Conservation (phyloP, 768 basidiomycete species). For the Sarcodon aspratus region DNA sequence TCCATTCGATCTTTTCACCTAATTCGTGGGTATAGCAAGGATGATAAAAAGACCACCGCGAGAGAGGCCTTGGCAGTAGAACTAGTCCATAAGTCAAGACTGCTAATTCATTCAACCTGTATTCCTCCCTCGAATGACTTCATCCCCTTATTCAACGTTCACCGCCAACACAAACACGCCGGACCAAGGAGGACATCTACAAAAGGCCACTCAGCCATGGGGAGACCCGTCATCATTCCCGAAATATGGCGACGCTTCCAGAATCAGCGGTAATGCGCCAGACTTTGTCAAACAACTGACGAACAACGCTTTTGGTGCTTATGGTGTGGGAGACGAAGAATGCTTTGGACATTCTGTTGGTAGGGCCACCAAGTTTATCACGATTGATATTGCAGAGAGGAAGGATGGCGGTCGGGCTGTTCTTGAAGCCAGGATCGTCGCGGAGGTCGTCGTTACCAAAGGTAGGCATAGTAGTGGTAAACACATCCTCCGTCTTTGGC, state of each 20-base stretch:
- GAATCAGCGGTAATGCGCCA: slow-evolving; percentile 53
- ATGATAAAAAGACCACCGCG: too few relatives aligned
- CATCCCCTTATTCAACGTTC: too few relatives aligned
- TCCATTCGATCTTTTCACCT: too few relatives aligned
- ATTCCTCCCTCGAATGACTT: too few relatives aligned
- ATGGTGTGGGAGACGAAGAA: slow-evolving; percentile 56
- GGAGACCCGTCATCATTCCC: slow-evolving; percentile 55
- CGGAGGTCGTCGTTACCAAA: slow-evolving; percentile 53
- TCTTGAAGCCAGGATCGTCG: slow-evolving; percentile 48
- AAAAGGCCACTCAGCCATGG: slow-evolving; percentile 24
- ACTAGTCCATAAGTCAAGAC: too few relatives aligned
- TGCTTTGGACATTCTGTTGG: slow-evolving; percentile 55
- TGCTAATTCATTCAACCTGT: too few relatives aligned
- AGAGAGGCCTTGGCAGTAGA: too few relatives aligned
- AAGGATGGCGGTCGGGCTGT: slow-evolving; percentile 17
- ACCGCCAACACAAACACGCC: too few relatives aligned
- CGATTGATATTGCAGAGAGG: slow-evolving; percentile 41
- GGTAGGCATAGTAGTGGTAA: slow-evolving; percentile 29
- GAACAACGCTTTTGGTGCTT: slow-evolving; percentile 55
- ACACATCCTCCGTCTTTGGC: not conserved
- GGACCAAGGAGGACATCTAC: too few relatives aligned
- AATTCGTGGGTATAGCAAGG: too few relatives aligned
- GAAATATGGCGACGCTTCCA: slow-evolving; percentile 41
- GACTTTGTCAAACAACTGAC: slow-evolving; percentile 54
- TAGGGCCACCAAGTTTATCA: slow-evolving; percentile 45